Evolutionary conservation across 306 rosid genomes (phyloP), one percentile per base, ranked within the genome.

Genomic region (Prunus dulcis): DNA sequence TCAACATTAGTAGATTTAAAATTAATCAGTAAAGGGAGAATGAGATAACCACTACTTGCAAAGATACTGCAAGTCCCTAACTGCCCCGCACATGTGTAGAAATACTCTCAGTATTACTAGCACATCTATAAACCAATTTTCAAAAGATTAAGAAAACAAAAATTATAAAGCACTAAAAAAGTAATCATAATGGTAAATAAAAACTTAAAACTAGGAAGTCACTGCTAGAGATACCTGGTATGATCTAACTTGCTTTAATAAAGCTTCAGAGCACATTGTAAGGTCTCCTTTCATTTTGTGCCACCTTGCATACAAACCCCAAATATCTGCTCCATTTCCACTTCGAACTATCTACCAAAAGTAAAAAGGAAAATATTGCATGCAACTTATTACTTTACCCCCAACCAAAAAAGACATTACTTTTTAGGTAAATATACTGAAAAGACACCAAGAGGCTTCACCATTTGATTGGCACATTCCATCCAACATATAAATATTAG

Each of bases 231-330:
- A 38, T 38, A 91, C 98, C 98, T 92, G 97, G 82, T 90, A 93
- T 81, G 97, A 90, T 84, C 98, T 86, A 80, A 92, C 97, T 90
- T 95, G 96, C 89, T 89, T 95, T 75, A 95, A 79, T 53, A 92
- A 93, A 52, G 98, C 97, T 85, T 92, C 98, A 57, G 92, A 87
- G 81, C 97, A 92, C 98, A 92, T 95, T 64, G 82, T 50, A 52
- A 87, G 84, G 82, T 95, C 97, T 76, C 96, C 97, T 76, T 92
- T 92, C 69, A 90, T 79, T 85, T 78, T 90, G 81, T 95, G 98
- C 97, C 98, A 95, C 84, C 95, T 82, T 70, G 98, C 96, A 83
- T 90, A 95, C 67, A 90, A 82, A 77, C 93, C 93, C 97, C 97
- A 95, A 74, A 89, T 76, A 62, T 89, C 93, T 75, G 88, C 89